Evolutionary conservation across 495 filamentous ascomycete genomes (phyloP).

Genomic region (Amniculicola lignicola): DNA sequence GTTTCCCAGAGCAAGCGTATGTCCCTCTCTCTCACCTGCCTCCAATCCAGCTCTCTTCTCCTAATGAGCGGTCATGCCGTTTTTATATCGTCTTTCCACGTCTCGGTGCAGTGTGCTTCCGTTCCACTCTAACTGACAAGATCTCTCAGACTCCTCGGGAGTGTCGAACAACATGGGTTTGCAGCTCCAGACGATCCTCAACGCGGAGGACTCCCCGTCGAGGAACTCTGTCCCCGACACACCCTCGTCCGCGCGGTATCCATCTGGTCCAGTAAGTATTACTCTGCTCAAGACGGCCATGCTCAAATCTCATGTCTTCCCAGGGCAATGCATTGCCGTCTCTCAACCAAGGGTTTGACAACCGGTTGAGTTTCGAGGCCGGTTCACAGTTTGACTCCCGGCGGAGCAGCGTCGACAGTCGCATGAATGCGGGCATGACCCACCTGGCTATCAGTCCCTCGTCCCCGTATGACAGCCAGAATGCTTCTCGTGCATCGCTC

Average conservation of each 20-base stretch:
- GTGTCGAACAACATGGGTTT: slow-evolving; percentile 40
- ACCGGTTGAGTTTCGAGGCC: slow-evolving; percentile 37
- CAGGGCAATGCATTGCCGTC: slow-evolving; percentile 35
- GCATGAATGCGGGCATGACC: slow-evolving; percentile 41
- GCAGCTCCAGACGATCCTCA: slow-evolving; percentile 44
- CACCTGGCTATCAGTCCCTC: slow-evolving; percentile 39
- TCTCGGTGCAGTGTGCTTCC: too few species aligned
- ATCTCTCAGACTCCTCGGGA: slow-evolving; percentile 39
- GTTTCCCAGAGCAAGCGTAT: slow-evolving; percentile 40
- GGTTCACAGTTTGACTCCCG: slow-evolving; percentile 39
- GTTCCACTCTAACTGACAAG: slow-evolving; percentile 17
- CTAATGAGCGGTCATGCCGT: not conserved
- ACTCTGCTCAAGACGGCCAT: not conserved
- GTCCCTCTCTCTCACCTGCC: slow-evolving; percentile 5
- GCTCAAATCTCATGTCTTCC: not conserved
- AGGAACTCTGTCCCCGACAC: slow-evolving; percentile 40
- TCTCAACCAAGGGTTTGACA: slow-evolving; percentile 41
- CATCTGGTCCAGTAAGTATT: slow-evolving; percentile 20
- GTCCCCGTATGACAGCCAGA: slow-evolving; percentile 45
- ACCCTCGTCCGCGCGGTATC: slow-evolving; percentile 39
- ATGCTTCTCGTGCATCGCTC: slow-evolving; percentile 43
- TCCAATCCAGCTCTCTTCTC: not conserved
- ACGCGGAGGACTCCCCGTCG: slow-evolving; percentile 43
- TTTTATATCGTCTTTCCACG: too few species aligned
- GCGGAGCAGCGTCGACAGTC: slow-evolving; percentile 46